phyloP scores from a whole-genome alignment of 345 rosid genomes.

The Dovyalis caffra region DNA sequence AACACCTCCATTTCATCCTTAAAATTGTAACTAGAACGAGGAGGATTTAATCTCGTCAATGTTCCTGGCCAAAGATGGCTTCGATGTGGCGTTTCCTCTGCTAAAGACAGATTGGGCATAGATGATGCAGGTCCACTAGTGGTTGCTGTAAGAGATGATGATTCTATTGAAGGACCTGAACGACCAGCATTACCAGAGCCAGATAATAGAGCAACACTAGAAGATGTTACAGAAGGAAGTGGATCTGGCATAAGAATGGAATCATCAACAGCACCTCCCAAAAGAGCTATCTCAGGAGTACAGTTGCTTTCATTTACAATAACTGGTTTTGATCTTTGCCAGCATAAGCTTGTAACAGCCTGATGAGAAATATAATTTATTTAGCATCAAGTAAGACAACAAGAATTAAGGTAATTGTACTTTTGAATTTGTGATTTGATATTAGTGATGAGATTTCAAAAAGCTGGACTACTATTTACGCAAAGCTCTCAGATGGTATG shows the following conservation, averaged over 20 bases:
- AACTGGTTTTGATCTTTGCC: constrained; percentile 96
- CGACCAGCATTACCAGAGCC: constrained; percentile 45
- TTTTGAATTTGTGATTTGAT: constrained; percentile 5
- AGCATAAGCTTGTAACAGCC: constrained; percentile 95
- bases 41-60: constrained; percentile 69
- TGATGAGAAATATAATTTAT: constrained; percentile 32
- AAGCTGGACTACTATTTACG: not conserved
- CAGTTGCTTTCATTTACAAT: constrained; percentile 74
- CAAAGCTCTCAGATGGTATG: not conserved
- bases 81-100: constrained; percentile 71
- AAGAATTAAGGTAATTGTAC: constrained; percentile 2
- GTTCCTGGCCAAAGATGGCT: constrained; percentile 60
- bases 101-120: constrained; percentile 37
- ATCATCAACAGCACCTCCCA: constrained; percentile 85
- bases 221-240: constrained; percentile 69
- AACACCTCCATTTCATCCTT: constrained; percentile 95
- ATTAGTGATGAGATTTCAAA: not conserved
- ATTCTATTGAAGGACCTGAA: constrained; percentile 39
- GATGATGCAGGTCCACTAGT: constrained; percentile 41
- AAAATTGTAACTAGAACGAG: constrained; percentile 59
- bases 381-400: constrained; percentile 22
- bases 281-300: constrained; percentile 82
- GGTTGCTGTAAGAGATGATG: constrained; percentile 32
- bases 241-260: constrained; percentile 97
- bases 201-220: constrained; percentile 45